Evolutionary conservation across 1,284 basidiomycete species (phyloP).

Genomic region (Irpex sp.): DNA sequence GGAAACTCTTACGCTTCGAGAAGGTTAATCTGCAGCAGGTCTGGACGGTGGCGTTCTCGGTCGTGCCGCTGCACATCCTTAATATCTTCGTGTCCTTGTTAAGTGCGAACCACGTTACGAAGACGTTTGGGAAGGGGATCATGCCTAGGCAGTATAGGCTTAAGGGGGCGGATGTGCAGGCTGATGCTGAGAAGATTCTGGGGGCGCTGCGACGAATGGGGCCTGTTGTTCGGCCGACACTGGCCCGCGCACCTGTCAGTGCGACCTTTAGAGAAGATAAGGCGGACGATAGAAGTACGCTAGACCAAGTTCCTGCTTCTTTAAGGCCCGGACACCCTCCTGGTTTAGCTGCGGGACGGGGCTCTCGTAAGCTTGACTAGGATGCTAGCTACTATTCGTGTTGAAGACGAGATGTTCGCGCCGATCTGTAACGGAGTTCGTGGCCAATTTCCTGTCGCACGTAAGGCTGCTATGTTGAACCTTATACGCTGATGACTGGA

Average conservation of each 20-base stretch:
- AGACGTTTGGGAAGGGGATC: constrained; percentile 68
- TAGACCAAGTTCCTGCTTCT: neutral
- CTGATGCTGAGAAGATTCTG: constrained; percentile 24
- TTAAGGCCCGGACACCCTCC: neutral
- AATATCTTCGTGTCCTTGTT: constrained; percentile 64
- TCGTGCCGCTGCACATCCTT: constrained; percentile 60
- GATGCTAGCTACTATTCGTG: too few species aligned
- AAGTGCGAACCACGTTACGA: constrained; percentile 73
- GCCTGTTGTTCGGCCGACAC: constrained; percentile 18
- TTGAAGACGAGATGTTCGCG: neutral
- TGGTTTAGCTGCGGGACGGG: neutral
- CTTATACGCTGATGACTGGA: neutral
- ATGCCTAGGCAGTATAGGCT: constrained; percentile 67
- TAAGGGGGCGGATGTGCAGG: constrained; percentile 25
- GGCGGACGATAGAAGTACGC: constrained; percentile 9
- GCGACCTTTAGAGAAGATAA: constrained; percentile 22
- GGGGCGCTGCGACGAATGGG: constrained; percentile 14
- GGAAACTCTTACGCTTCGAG: constrained; percentile 59
- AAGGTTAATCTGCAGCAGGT: constrained; percentile 47
- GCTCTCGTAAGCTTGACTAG: neutral
- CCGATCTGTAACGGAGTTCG: neutral
- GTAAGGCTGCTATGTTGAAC: neutral
- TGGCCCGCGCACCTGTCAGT: constrained; percentile 19
- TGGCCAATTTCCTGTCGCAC: neutral
- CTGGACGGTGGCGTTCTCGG: constrained; percentile 60